Evolutionary conservation across 2,329 filamentous ascomycete genomes (phyloP), one percentile per base, ranked within the genome.

Genomic region (Ambrosiella xylebori): DNA sequence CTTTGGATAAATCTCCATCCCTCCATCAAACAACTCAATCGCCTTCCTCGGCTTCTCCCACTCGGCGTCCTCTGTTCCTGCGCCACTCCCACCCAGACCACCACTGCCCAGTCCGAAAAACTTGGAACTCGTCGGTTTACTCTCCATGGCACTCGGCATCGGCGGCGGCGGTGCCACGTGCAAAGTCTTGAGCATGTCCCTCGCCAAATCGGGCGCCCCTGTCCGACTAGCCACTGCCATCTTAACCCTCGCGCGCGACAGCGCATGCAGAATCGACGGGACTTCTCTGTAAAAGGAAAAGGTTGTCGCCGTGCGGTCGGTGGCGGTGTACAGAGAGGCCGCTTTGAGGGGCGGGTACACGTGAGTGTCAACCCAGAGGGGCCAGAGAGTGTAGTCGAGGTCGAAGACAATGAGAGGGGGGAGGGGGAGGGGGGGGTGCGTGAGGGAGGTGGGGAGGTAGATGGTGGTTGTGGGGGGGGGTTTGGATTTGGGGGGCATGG

Each of bases 321-420:
- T 70, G 57, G 70, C 73, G 62, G 69, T 70, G 62, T 64, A 67
- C 61, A 66, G 72, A 71, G 69, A 69, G 7, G 67, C 62, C 0
- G 72, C 58, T 63, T 77, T 77, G 15, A 95, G 71, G 0, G 89
- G 90, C 6, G 82, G 78, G 27, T 81, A 80, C 64, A 93, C 85
- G 71, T 96, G 90, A 2, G 89, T 95, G 73, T 97, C 93, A 1
- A 95, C 84, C 91, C 91, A 97, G 72, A 96, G 96, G 3, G 90
- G 89, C 93, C 91, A 97, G n/a, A 97, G 77, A 0, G 93, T 97
- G 76, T 96, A 97, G 76, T 97, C 91, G 62, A 97, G 81, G 44
- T 97, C 93, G 72, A 97, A 96, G 62, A 93, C 86, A 65, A 97
- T 78, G 64, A 95, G 77, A 61, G 84, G 82, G 0, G 90, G 90